Base-by-base conservation (phyloP, 179 eudicot genomes). In the Drosera spatulata region DNA sequence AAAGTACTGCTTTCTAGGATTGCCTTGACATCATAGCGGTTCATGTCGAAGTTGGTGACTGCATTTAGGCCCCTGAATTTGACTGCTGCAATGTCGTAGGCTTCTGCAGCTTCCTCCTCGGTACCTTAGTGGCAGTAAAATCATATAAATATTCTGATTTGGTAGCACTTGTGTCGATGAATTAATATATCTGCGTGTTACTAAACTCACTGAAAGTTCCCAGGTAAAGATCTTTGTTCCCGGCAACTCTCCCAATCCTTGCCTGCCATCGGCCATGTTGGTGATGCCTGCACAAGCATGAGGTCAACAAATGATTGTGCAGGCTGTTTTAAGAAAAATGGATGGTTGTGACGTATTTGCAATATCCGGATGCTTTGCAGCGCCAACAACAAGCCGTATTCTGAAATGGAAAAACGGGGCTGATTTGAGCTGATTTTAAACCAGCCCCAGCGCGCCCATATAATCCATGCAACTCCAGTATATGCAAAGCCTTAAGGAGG, bases 61-160 rank as follows among this genome's bases (percentile, higher is more conserved):
- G 99, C 99, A 39, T 74, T 93, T 2, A 89, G 81, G n/a, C 99
- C 99, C 71, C 99, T 61, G 73, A 93, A 93, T 66, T 93, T 93
- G 72, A 93, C 89, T 10, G 99, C 99, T 13, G 99, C 99, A 1
- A 93, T 84, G 56, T 93, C 99, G 44, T 93, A 93, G 1, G 99
- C 99, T 72, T 93, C 99, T 0, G 99, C 99, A 0, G 99, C 99
- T 77, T 93, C 99, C 70, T 93, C 99, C 62, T 93, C 93, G 0
- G 99, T 93, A 69, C 90, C 99, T 93, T 37, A 58, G 53, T 22
- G 56, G 5, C 1, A 55, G 33, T 22, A 22, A 22, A 22, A 22
- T 22, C 33, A 22, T 22, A 22, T 22, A 22, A 22, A 22, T 22
- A 22, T 22, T 22, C 33, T 22, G 33, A 22, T 22, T 22, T 22